phyloP scores from a whole-genome alignment of 345 rosid species.

The Brassica carinata region DNA sequence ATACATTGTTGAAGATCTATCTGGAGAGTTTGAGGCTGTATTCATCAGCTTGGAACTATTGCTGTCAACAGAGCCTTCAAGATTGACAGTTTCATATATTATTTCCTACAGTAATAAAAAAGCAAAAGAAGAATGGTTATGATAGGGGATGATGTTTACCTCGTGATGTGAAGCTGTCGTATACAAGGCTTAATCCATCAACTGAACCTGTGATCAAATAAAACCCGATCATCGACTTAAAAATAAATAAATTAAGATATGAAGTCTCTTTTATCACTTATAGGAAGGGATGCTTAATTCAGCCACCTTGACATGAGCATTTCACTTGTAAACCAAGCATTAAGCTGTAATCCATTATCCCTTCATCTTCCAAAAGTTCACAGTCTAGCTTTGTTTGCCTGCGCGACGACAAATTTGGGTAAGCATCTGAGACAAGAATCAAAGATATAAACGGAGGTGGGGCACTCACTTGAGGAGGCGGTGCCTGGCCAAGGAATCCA shows the following conservation, averaged over 20 bases:
- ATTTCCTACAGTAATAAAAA: no score
- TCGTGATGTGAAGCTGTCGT: slow-evolving; percentile 36
- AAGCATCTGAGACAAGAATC: slow-evolving; percentile 12
- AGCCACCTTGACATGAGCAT: slow-evolving; percentile 46
- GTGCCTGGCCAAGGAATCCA: slow-evolving; percentile 47
- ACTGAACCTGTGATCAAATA: slow-evolving; percentile 30
- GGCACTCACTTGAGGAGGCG: slow-evolving; percentile 47
- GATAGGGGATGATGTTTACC: slow-evolving; percentile 14
- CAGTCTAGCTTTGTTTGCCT: slow-evolving; percentile 67
- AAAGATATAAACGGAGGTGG: not conserved
- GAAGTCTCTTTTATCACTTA: not conserved
- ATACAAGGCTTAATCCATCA: slow-evolving; percentile 29
- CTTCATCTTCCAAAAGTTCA: slow-evolving; percentile 57
- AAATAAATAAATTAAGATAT: not conserved
- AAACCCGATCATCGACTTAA: no score
- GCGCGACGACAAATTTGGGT: not conserved
- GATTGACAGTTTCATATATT: not conserved
- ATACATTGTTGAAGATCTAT: slow-evolving; percentile 41
- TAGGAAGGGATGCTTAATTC: not conserved
- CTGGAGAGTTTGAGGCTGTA: slow-evolving; percentile 36
- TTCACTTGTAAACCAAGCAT: slow-evolving; percentile 51
- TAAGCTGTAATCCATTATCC: slow-evolving; percentile 62
- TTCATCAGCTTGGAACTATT: slow-evolving; percentile 18
- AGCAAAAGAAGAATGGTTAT: no score
- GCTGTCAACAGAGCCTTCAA: slow-evolving; percentile 40